Evolutionary conservation across 768 basidiomycete genomes (phyloP), one percentile per base, ranked within the genome.

Genomic region (Stropharia rugosoannulata): DNA sequence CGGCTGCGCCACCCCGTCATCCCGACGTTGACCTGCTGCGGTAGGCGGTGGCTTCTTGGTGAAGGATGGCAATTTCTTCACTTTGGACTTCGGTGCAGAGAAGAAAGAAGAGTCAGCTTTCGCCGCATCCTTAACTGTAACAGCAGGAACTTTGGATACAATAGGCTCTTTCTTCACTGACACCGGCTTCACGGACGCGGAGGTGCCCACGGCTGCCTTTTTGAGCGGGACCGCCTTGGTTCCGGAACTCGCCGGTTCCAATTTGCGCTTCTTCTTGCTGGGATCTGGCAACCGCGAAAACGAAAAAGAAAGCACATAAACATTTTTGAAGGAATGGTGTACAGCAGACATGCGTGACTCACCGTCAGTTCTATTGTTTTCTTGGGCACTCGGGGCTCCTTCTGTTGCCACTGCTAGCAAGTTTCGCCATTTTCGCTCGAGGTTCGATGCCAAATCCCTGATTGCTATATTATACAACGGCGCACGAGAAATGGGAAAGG

Each of bases 381-480:
- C 71, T 50, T 65, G 61, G 55, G 70, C 72, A 66, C 77, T 82
- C 63, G 64, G 60, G 58, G 64, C 65, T 64, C 68, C 64, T 67
- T 75, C 74, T 67, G 22, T 22, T 4, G 73, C 76, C 49, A 64
- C 70, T 54, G 66, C 59, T 46, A 88, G 75, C 70, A 90, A 73
- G 59, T 75, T 75, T 55, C 89, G 84, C 92, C 91, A 93, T 76
- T 85, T 85, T 65, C 83, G 83, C 73, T 91, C 90, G 76, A 93
- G 78, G 76, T 90, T 92, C 69, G 83, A 83, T 64, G 91, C 91
- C 89, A 93, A 90, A 76, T 93, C 91, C 86, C 92, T 90, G 87
- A 91, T 83, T 75, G 91, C 91, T 93, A 79, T 70, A 71, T 69
- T 75, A 66, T 60, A 52, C 60, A 62, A 68, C 62, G 58, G 55